Conservation (phyloP, 148 eudicot genomes). For the Beta vulgaris region DNA sequence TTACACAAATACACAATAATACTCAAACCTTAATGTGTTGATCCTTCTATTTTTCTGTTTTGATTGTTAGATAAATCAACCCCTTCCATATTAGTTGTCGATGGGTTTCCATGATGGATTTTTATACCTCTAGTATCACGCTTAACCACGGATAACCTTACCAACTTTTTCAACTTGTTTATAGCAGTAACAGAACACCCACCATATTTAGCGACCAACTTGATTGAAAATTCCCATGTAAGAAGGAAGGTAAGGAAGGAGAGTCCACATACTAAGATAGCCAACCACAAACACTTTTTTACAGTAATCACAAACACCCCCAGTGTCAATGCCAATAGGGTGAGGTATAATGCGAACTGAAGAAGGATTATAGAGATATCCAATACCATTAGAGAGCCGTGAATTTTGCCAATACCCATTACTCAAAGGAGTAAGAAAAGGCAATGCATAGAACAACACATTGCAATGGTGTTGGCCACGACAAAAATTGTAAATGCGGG, state of each 20-base stretch:
- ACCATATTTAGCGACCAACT: background rate
- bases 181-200: background rate
- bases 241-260: background rate
- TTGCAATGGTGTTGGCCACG: background rate
- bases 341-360: slow-evolving; percentile 4
- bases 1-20: no score
- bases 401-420: slow-evolving; percentile 5
- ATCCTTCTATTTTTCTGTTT: no score
- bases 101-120: no score
- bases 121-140: no score
- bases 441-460: slow-evolving; percentile 14
- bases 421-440: slow-evolving; percentile 14
- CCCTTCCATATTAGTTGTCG: background rate
- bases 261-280: background rate
- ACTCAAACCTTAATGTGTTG: no score
- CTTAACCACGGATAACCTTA: no score
- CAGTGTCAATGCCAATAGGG: slow-evolving; percentile 10
- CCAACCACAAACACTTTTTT: slow-evolving; percentile 3
- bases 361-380: slow-evolving; percentile 11
- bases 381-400: background rate
- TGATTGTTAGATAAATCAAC: background rate
- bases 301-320: slow-evolving; percentile 13
- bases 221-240: background rate
- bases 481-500: slow-evolving; percentile 1
- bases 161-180: background rate